A percentile compares a stretch with the other conserved stretches of the same genome.
phyloP scores from a whole-genome alignment of 1,284 basidiomycete species.

The Heterobasidion irregulare region DNA sequence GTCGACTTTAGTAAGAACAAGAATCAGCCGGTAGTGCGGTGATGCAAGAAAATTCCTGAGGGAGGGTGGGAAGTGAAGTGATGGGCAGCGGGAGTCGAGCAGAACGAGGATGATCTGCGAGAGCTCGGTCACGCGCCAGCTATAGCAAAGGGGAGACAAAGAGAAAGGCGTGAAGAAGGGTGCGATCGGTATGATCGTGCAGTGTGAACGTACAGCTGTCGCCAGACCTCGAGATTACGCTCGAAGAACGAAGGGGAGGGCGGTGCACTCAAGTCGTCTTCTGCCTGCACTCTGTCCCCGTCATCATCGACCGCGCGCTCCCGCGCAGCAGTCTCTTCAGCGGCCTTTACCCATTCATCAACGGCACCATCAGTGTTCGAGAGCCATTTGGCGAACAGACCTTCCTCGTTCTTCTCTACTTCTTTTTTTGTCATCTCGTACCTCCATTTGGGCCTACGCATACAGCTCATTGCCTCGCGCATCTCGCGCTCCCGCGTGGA shows the following conservation, averaged over 20 bases:
- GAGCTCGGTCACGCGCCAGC: slow-evolving; percentile 78
- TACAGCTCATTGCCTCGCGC: slow-evolving; percentile 35
- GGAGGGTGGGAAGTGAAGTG: slow-evolving; percentile 56
- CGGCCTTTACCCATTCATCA: slow-evolving; percentile 1
- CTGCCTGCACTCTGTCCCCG: not conserved
- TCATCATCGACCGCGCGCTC: not conserved
- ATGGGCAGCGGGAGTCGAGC: slow-evolving; percentile 81
- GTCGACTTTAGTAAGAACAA: slow-evolving; percentile 80
- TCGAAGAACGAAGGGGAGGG: slow-evolving; percentile 75
- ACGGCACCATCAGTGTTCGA: slow-evolving; percentile 26
- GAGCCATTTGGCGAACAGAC: slow-evolving; percentile 82
- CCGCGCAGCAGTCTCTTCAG: slow-evolving; percentile 3
- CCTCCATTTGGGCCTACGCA: slow-evolving; percentile 55
- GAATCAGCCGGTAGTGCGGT: slow-evolving; percentile 48
- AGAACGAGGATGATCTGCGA: slow-evolving; percentile 74
- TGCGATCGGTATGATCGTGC: slow-evolving; percentile 11
- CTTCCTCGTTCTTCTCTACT: slow-evolving; percentile 83
- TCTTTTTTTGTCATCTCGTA: slow-evolving; percentile 57
- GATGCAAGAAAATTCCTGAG: slow-evolving; percentile 39
- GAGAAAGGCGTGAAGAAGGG: slow-evolving; percentile 12
- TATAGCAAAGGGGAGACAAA: slow-evolving; percentile 19
- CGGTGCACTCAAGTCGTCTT: slow-evolving; percentile 30
- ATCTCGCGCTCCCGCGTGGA: slow-evolving; percentile 34
- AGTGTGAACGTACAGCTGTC: slow-evolving; percentile 63
- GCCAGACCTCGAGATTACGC: slow-evolving; percentile 87